Conservation (phyloP, 768 basidiomycete genomes). For the Chiua virens region DNA sequence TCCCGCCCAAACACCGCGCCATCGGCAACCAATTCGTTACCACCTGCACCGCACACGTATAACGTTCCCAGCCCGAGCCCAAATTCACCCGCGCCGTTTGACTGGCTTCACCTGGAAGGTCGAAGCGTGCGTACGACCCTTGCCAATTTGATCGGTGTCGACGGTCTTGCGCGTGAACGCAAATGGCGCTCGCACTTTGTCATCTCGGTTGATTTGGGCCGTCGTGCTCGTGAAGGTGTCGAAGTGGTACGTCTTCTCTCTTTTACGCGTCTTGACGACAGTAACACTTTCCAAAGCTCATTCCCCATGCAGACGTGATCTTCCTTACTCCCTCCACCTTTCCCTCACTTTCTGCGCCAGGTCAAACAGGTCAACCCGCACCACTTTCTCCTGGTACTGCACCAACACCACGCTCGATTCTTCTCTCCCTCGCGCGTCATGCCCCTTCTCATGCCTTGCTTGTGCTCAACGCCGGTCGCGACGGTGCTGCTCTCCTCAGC, state of each 20-base stretch:
- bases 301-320: slow-evolving; percentile 81
- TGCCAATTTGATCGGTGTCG: slow-evolving; percentile 74
- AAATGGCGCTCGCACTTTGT: slow-evolving; percentile 84
- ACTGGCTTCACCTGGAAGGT: slow-evolving; percentile 87
- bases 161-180: slow-evolving; percentile 78
- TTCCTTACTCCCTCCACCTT: slow-evolving; percentile 50
- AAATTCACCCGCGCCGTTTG: slow-evolving; percentile 73
- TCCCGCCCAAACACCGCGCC: slow-evolving; percentile 33
- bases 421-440: slow-evolving; percentile 67
- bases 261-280: neutral
- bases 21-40: slow-evolving; percentile 21
- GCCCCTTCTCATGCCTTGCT: slow-evolving; percentile 75
- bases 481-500: slow-evolving; percentile 79
- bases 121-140: slow-evolving; percentile 77
- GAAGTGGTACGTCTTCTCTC: slow-evolving; percentile 60
- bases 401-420: slow-evolving; percentile 66
- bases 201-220: slow-evolving; percentile 76
- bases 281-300: slow-evolving; percentile 48
- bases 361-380: slow-evolving; percentile 16
- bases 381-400: slow-evolving; percentile 43
- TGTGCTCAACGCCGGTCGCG: slow-evolving; percentile 78
- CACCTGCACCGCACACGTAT: slow-evolving; percentile 3
- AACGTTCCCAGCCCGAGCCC: slow-evolving; percentile 39
- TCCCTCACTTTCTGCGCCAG: slow-evolving; percentile 3
- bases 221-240: slow-evolving; percentile 72